Percentiles rank a stretch among this genome's conserved stretches.
These are phyloP conservation scores for Azolla pinnata DNA, from an alignment of 75 land plant species.

Conservation along the genomic window DNA sequence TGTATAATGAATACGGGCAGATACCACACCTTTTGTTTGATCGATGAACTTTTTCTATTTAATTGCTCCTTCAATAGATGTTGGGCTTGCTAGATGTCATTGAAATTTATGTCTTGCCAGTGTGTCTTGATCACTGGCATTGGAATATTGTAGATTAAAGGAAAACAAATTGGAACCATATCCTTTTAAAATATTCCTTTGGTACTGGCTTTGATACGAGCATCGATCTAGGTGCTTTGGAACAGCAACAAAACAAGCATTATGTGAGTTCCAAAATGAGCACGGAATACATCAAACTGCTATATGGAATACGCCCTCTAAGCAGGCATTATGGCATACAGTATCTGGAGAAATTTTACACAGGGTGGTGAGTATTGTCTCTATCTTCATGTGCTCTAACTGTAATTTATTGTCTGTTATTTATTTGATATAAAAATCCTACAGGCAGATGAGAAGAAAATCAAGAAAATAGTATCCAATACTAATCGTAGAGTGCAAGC, in stretches of 20 bases:
- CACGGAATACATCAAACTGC: slow-evolving; percentile 17
- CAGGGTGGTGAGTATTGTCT: background rate
- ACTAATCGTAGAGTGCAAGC: background rate
- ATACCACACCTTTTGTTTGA: no score
- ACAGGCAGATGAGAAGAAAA: slow-evolving; percentile 2
- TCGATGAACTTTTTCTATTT: no score
- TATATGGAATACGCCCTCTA: slow-evolving; percentile 20
- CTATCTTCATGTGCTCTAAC: background rate
- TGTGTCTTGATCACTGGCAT: no score
- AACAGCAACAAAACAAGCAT: slow-evolving; percentile 21
- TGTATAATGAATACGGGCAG: no score
- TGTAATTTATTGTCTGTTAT: background rate
- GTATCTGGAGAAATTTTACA: slow-evolving; percentile 7
- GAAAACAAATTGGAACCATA: no score
- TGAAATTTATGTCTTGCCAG: no score
- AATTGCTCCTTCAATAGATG: no score
- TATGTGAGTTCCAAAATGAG: slow-evolving; percentile 18
- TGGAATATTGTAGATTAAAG: no score
- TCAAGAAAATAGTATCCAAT: background rate
- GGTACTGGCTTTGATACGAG: no score
- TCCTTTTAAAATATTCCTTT: no score
- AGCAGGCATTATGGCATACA: slow-evolving; percentile 22
- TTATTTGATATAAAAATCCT: background rate
- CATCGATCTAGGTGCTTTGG: slow-evolving; percentile 18
- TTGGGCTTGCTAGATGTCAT: no score